Evolutionary conservation across 805 yeast genomes (phyloP).

Genomic region (Metschnikowia kunwiensis): DNA sequence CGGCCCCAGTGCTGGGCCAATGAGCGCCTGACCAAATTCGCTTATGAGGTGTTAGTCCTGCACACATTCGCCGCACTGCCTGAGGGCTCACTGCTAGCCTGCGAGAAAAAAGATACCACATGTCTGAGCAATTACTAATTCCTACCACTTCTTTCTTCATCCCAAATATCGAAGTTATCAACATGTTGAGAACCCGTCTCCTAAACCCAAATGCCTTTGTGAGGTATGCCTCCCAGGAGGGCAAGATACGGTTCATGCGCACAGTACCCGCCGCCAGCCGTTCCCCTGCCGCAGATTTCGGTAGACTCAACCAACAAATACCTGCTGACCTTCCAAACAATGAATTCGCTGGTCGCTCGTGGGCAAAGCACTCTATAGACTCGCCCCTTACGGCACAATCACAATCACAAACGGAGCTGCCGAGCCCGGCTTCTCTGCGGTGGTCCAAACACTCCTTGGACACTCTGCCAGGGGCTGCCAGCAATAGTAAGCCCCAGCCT

Average conservation of each 20-base stretch:
- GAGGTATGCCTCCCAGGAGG: slow-evolving; percentile 15
- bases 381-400: slow-evolving; percentile 5
- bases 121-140: not conserved
- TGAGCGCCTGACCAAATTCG: slow-evolving; percentile 9
- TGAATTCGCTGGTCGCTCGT: slow-evolving; percentile 6
- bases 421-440: too few species aligned
- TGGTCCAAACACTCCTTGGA: slow-evolving; percentile 32
- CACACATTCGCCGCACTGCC: too few species aligned
- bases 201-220: slow-evolving; percentile 12
- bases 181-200: slow-evolving; percentile 14
- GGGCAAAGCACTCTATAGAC: slow-evolving; percentile 12
- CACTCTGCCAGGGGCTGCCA: not conserved
- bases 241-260: slow-evolving; percentile 26
- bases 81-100: too few species aligned
- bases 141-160: not conserved
- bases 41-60: too few species aligned
- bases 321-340: slow-evolving; percentile 9
- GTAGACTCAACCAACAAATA: slow-evolving; percentile 9
- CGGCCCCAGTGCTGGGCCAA: slow-evolving; percentile 15
- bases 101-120: slow-evolving; percentile 4
- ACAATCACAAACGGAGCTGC: slow-evolving; percentile 2
- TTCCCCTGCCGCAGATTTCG: slow-evolving; percentile 14
- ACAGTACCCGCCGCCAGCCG: slow-evolving; percentile 22
- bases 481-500: not conserved
- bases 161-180: not conserved